Evolutionary conservation across 805 yeast genomes (phyloP), one percentile per base, ranked within the genome.

Genomic region (Metschnikowia bowlesiae): DNA sequence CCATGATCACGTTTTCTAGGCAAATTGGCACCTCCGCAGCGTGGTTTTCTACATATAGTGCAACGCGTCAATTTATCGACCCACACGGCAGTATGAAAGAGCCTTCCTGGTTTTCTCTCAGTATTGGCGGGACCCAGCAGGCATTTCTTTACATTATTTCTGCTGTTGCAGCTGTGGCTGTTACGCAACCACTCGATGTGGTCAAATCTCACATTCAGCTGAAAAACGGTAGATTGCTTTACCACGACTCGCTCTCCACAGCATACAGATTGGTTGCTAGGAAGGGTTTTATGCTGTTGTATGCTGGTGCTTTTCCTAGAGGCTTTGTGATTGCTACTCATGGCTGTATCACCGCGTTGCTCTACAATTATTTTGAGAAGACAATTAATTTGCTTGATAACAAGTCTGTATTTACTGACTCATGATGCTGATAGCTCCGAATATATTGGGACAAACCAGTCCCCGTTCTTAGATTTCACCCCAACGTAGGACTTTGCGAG

Each of bases 161-260:
- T 2, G 83, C 94, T 0, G 67, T 79, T 3, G 85, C 89, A 0
- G 95, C 88, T 30, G 87, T 89, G 22, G 81, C 80, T 0, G 71
- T 80, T 0, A 91, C 96, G 0, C 98, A 89, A 68, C 97, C 97
- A 0, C 71, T 91, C 30, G 97, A 91, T 68, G 88, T 89, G 2
- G 68, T 91, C 44, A 91, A 91, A 70, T 81, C 97, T 2, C 79
- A 96, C 62, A 81, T 90, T 81, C 97, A 90, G 67, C 81, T 89
- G 60, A 80, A 83, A 59, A 81, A 84, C 62, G 82, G 85, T n/a
- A 75, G 75, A 60, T 60, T 65, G 4, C 58, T 79, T 2, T 85
- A 84, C 63, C 76, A 73, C 51, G 89, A 85, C 66, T 73, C 89
- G 6, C 67, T 86, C 36, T 46, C 57, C 59, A 78, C 81, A 16